phyloP scores from a whole-genome alignment of 345 rosid species.

The Stellera chamaejasme region DNA sequence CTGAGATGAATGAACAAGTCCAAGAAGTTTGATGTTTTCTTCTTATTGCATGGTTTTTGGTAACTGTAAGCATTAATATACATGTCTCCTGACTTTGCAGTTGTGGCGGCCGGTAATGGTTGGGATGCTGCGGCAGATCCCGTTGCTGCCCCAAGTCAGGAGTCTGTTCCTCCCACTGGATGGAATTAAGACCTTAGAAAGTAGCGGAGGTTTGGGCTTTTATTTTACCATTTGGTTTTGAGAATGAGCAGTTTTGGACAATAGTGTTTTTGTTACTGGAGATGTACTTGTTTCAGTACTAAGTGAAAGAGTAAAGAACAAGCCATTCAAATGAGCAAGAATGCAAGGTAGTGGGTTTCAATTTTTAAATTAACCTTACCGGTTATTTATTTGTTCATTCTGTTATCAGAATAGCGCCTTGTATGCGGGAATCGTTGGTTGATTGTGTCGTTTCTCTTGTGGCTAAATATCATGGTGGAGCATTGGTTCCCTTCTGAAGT shows the following conservation, averaged over 20 bases:
- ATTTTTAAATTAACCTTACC: too few species aligned
- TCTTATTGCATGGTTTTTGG: not conserved
- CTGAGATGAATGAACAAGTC: not conserved
- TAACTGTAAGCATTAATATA: not conserved
- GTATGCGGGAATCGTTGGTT: too few species aligned
- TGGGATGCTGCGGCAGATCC: constrained; percentile 44
- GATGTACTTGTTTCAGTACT: constrained; percentile 10
- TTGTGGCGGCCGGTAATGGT: constrained; percentile 18
- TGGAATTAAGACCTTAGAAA: constrained; percentile 33
- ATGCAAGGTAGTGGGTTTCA: too few species aligned
- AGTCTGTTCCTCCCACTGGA: constrained; percentile 11
- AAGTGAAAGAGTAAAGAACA: too few species aligned
- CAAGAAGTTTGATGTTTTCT: too few species aligned
- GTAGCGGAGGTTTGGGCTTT: constrained; percentile 7
- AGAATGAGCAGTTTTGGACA: constrained; percentile 14
- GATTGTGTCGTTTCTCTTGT: too few species aligned
- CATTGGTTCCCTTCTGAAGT: too few species aligned
- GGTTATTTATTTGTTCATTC: too few species aligned
- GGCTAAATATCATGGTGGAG: too few species aligned
- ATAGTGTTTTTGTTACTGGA: constrained; percentile 10
- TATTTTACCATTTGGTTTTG: constrained; percentile 13
- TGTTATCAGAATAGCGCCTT: too few species aligned
- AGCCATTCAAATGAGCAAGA: too few species aligned
- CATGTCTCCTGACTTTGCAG: constrained; percentile 9
- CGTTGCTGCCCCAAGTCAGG: not conserved